Evolutionary conservation across 768 basidiomycete species (phyloP).

Genomic region (Suillus occidentalis): DNA sequence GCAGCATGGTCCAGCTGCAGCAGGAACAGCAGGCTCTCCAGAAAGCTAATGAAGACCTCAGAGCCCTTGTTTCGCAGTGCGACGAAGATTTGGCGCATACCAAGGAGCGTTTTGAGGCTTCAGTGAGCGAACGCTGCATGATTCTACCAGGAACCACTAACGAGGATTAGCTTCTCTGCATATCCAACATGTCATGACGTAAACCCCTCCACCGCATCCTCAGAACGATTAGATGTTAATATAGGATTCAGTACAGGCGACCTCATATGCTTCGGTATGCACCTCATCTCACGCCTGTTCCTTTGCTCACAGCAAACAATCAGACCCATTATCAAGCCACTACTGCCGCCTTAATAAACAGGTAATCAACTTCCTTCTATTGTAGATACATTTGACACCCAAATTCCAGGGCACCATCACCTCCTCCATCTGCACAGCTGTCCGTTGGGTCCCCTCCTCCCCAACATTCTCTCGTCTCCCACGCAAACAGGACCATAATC

Average conservation of each 20-base stretch:
- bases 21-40: slow-evolving; percentile 61
- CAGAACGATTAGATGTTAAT: slow-evolving; percentile 81
- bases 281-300: slow-evolving; percentile 10
- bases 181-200: slow-evolving; percentile 92
- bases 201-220: slow-evolving; percentile 72
- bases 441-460: slow-evolving; percentile 84
- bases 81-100: slow-evolving; percentile 76
- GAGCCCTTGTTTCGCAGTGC: slow-evolving; percentile 65
- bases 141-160: slow-evolving; percentile 72
- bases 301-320: slow-evolving; percentile 7
- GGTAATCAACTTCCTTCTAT: slow-evolving; percentile 36
- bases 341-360: slow-evolving; percentile 90
- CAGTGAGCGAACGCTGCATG: slow-evolving; percentile 36
- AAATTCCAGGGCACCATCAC: slow-evolving; percentile 67
- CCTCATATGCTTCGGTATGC: slow-evolving; percentile 87
- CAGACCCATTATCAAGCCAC: slow-evolving; percentile 78
- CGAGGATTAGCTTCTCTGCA: slow-evolving; percentile 81
- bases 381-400: slow-evolving; percentile 13
- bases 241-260: slow-evolving; percentile 96
- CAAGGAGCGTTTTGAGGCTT: slow-evolving; percentile 71
- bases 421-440: slow-evolving; percentile 80
- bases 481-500: slow-evolving; percentile 86
- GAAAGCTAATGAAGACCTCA: slow-evolving; percentile 67
- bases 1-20: slow-evolving; percentile 58
- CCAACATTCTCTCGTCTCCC: slow-evolving; percentile 78